Conservation (phyloP, 2,329 filamentous ascomycete genomes). For the Phyllosticta citribraziliensis region DNA sequence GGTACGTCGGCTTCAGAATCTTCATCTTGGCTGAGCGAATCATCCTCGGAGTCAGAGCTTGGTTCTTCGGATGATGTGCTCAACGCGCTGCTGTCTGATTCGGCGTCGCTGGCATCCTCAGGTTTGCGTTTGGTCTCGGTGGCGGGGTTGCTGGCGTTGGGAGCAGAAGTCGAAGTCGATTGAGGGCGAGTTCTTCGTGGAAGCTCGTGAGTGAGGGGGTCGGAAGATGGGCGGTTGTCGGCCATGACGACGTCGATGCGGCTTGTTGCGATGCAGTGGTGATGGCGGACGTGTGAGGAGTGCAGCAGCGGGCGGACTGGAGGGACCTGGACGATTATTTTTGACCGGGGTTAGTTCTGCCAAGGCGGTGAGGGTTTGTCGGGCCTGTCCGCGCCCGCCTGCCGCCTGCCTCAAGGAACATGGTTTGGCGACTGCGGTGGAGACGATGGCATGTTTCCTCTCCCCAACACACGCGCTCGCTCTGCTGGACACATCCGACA, state of each 20-base stretch:
- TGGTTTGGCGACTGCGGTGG: background rate
- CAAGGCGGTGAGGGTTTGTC: background rate
- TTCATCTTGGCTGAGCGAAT: slow-evolving; percentile 15
- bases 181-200: background rate
- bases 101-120: background rate
- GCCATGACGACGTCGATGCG: background rate
- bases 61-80: slow-evolving; percentile 27
- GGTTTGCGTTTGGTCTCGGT: background rate
- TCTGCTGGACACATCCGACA: background rate
- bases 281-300: background rate
- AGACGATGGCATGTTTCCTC: no score
- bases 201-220: background rate
- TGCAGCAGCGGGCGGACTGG: background rate
- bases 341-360: slow-evolving; percentile 5
- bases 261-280: background rate
- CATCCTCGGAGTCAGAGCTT: slow-evolving; percentile 21
- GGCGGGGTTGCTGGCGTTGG: background rate
- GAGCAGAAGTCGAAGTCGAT: background rate
- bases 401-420: no score
- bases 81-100: slow-evolving; percentile 1
- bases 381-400: no score
- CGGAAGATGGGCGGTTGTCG: background rate
- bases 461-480: no score
- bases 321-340: slow-evolving; percentile 1
- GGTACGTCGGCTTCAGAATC: slow-evolving; percentile 13